Evolutionary conservation across 2,329 filamentous ascomycete species (phyloP).

Genomic region (Didymella lethalis): DNA sequence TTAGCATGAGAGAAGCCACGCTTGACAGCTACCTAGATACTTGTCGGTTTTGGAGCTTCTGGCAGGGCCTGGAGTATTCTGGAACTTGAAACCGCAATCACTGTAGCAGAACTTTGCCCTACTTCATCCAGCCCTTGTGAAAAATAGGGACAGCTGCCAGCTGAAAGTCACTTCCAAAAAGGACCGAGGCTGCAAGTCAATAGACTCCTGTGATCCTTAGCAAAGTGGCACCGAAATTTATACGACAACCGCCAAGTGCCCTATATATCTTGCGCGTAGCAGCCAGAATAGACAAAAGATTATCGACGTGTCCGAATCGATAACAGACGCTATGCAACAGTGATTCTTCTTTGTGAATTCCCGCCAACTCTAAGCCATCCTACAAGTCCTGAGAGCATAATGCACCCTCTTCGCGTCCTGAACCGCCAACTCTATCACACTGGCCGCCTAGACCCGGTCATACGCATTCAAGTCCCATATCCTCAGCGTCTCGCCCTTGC

Average conservation of each 20-base stretch:
- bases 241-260: too few relatives aligned
- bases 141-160: too few relatives aligned
- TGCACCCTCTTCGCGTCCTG: not conserved
- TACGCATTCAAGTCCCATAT: conserved; percentile 53
- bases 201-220: too few relatives aligned
- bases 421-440: not conserved
- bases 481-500: conserved; percentile 52
- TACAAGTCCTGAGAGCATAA: not conserved
- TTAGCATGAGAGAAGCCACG: not conserved
- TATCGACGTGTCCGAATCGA: not conserved
- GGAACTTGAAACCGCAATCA: not conserved
- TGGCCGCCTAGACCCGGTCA: conserved; percentile 21
- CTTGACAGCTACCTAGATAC: not conserved
- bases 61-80: not conserved
- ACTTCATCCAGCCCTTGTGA: too few relatives aligned
- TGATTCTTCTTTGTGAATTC: not conserved
- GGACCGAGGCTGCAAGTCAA: too few relatives aligned
- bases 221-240: too few relatives aligned
- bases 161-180: too few relatives aligned
- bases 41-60: not conserved
- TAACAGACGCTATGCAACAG: not conserved
- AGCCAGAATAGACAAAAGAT: too few relatives aligned
- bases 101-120: too few relatives aligned
- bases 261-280: too few relatives aligned
- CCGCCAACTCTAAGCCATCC: not conserved